Percentiles rank a stretch among this genome's conserved stretches.
These are phyloP conservation scores for Sugiyamaella qingdaonensis DNA, from an alignment of 805 yeast species.

Conservation along the genomic window DNA sequence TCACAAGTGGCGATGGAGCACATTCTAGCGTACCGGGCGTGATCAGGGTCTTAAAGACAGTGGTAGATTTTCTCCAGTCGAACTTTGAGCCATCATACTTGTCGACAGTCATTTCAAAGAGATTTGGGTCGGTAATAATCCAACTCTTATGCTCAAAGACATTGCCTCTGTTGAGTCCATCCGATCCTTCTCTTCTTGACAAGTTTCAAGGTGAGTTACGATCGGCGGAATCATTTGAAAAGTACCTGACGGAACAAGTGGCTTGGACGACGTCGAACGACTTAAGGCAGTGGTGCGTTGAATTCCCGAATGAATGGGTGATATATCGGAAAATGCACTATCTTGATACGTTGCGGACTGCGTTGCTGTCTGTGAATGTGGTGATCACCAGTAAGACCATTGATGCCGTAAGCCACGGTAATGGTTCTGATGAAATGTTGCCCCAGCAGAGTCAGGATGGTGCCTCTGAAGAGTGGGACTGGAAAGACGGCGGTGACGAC, in stretches of 20 bases:
- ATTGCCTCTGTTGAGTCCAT: constrained; percentile 21
- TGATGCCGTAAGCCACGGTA: background rate
- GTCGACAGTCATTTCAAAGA: constrained; percentile 8
- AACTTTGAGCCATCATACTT: constrained; percentile 11
- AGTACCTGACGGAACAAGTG: constrained; percentile 2
- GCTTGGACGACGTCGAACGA: constrained; percentile 19
- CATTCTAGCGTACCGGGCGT: constrained; percentile 4
- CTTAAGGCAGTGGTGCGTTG: constrained; percentile 19
- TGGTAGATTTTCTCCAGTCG: constrained; percentile 14
- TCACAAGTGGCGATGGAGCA: background rate
- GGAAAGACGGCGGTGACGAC: constrained; percentile 22
- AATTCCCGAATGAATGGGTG: constrained; percentile 22
- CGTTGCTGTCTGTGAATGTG: background rate
- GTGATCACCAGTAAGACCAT: background rate
- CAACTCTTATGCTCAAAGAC: constrained; percentile 7
- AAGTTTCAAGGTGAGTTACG: constrained; percentile 16
- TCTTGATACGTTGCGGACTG: constrained; percentile 15
- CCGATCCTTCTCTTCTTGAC: constrained; percentile 10
- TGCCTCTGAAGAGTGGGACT: constrained; percentile 4
- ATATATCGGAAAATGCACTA: constrained; percentile 14
- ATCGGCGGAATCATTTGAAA: constrained; percentile 16
- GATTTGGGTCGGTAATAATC: constrained; percentile 14
- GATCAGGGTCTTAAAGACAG: constrained; percentile 6
- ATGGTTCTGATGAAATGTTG: background rate
- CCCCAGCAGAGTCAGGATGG: background rate